These are phyloP conservation scores for Helminthosporium solani DNA, from an alignment of 2,329 filamentous ascomycete species.

Conservation along the genomic window DNA sequence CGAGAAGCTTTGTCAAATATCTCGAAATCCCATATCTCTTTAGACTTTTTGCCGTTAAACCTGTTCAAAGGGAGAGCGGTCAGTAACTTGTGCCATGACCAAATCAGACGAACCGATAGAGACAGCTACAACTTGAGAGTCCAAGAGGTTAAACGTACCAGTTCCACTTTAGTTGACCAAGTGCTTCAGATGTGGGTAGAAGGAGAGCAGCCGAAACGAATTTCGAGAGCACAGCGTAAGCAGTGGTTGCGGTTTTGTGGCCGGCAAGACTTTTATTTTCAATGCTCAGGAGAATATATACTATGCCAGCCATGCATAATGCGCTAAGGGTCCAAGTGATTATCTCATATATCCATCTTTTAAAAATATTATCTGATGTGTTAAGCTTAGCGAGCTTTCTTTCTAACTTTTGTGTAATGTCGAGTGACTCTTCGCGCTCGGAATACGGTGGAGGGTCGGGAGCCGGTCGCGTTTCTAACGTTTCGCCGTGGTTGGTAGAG, in stretches of 20 bases:
- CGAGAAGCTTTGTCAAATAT: conserved; percentile 37
- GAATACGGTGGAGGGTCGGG: neutral
- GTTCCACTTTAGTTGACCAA: conserved; percentile 40
- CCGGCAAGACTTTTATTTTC: conserved; percentile 29
- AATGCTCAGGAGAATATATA: conserved; percentile 32
- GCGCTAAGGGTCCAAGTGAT: conserved; percentile 16
- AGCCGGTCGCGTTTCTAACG: no score
- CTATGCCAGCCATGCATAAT: conserved; percentile 27
- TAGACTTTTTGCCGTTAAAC: conserved; percentile 19
- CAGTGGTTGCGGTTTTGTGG: conserved; percentile 31
- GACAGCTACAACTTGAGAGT: no score
- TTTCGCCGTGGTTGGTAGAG: no score
- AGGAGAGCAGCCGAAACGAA: conserved; percentile 27
- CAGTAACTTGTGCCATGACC: conserved; percentile 12
- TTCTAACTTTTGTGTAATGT: conserved; percentile 14
- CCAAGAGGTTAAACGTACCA: conserved; percentile 26
- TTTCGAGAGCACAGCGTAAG: conserved; percentile 25
- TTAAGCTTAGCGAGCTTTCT: conserved; percentile 12
- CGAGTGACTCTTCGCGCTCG: neutral
- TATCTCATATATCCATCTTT: conserved; percentile 14
- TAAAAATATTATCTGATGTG: conserved; percentile 8
- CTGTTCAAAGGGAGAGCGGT: conserved; percentile 12
- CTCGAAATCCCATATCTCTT: conserved; percentile 39
- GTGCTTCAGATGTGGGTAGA: conserved; percentile 25
- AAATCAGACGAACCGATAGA: conserved; percentile 21